Evolutionary conservation across 2,329 filamentous ascomycete genomes (phyloP).

Genomic region (Zymoseptoria ardabiliae): DNA sequence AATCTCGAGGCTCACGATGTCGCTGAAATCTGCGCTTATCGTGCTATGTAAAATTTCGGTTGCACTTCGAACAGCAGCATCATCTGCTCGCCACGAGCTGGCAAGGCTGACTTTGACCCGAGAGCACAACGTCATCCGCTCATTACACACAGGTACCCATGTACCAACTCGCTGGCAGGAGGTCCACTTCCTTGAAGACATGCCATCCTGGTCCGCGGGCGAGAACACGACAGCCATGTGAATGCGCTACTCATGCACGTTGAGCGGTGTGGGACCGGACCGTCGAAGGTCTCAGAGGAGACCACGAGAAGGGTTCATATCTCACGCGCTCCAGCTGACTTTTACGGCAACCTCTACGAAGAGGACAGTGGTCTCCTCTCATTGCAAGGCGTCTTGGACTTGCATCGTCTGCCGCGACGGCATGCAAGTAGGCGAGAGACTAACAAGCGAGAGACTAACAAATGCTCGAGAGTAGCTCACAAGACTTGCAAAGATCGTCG

Average conservation of each 20-base stretch:
- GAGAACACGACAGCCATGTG: background rate
- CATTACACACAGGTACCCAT: background rate
- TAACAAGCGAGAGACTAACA: background rate
- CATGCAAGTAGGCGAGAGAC: background rate
- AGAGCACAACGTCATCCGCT: background rate
- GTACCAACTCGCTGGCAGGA: background rate
- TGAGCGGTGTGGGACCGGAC: background rate
- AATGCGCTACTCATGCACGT: background rate
- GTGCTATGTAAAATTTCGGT: background rate
- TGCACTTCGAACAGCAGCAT: too few species aligned
- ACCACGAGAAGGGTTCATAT: background rate
- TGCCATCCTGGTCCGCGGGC: background rate
- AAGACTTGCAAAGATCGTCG: background rate
- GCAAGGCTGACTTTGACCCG: background rate
- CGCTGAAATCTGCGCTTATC: background rate
- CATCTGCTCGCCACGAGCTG: background rate
- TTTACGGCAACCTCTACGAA: background rate
- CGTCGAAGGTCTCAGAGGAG: too few species aligned
- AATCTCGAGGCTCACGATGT: background rate
- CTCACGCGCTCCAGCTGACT: background rate
- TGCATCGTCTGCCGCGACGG: background rate
- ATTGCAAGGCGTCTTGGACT: background rate
- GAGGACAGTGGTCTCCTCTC: background rate
- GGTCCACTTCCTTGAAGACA: background rate
- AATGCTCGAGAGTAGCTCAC: background rate